Evolutionary conservation across 768 basidiomycete species (phyloP).

Genomic region (Boletus speciosus): DNA sequence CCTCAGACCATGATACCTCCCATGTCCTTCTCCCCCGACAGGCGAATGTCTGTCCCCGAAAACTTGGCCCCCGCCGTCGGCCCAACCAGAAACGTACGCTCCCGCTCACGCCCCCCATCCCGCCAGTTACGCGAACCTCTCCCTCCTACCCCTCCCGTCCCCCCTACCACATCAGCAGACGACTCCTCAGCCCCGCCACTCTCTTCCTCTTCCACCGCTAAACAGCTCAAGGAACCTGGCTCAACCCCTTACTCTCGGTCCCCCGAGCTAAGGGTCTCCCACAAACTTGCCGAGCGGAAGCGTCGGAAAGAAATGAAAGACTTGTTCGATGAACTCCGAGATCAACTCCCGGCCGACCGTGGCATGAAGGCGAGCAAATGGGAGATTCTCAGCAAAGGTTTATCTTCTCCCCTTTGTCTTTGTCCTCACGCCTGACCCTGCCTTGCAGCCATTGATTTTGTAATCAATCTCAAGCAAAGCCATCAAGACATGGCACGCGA

Average conservation of each 20-base stretch:
- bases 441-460: slow-evolving; percentile 79
- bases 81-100: slow-evolving; percentile 54
- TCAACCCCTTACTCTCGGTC: slow-evolving; percentile 90
- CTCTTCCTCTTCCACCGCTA: slow-evolving; percentile 32
- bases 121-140: slow-evolving; percentile 46
- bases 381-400: slow-evolving; percentile 98
- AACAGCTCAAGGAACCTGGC: slow-evolving; percentile 45
- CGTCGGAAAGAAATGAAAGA: slow-evolving; percentile 99
- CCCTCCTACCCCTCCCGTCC: slow-evolving; percentile 37
- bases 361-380: slow-evolving; percentile 98
- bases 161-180: slow-evolving; percentile 38
- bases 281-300: slow-evolving; percentile 97
- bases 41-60: slow-evolving; percentile 76
- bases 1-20: slow-evolving; percentile 55
- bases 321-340: slow-evolving; percentile 92
- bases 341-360: slow-evolving; percentile 86
- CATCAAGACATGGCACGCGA: slow-evolving; percentile 78
- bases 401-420: slow-evolving; percentile 12
- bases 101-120: slow-evolving; percentile 70
- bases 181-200: slow-evolving; percentile 40
- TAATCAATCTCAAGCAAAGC: slow-evolving; percentile 69
- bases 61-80: slow-evolving; percentile 43
- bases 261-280: slow-evolving; percentile 90
- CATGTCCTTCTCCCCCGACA: slow-evolving; percentile 57
- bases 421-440: slow-evolving; percentile 1